phyloP scores from a whole-genome alignment of 2,329 filamentous ascomycete species.

The Aspergillus vadensis region DNA sequence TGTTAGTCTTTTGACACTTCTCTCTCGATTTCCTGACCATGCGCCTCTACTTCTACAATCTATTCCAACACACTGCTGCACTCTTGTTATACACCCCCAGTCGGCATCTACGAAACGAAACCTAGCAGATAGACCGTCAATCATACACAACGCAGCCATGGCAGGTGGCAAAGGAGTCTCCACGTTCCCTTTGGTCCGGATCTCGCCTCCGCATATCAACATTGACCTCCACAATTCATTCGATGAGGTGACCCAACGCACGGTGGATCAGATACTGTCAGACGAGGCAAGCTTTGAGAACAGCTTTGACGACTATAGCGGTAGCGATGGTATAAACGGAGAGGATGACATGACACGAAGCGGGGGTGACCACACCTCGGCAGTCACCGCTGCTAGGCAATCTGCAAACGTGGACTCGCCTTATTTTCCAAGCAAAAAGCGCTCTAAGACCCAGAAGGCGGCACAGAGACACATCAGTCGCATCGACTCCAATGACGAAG shows the following conservation, averaged over 20 bases:
- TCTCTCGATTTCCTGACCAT: not conserved
- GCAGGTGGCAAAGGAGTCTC: not conserved
- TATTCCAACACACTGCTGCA: not conserved
- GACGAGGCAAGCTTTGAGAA: slow-evolving; percentile 27
- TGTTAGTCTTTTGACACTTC: slow-evolving; percentile 1
- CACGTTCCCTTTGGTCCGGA: not conserved
- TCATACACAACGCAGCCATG: not conserved
- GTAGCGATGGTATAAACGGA: slow-evolving; percentile 1
- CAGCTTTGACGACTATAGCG: slow-evolving; percentile 18
- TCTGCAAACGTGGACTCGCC: slow-evolving; percentile 5
- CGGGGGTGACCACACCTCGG: not conserved
- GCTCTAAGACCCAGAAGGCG: not conserved
- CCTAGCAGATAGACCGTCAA: not conserved
- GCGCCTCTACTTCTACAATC: not conserved
- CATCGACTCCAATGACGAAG: slow-evolving; percentile 10
- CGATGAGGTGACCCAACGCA: slow-evolving; percentile 16
- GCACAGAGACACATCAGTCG: slow-evolving; percentile 7
- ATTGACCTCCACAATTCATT: slow-evolving; percentile 26
- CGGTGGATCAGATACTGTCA: slow-evolving; percentile 28
- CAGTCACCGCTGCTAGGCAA: not conserved
- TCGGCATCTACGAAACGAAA: not conserved
- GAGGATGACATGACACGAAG: not conserved
- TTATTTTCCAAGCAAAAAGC: slow-evolving; percentile 10
- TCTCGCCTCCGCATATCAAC: slow-evolving; percentile 21
- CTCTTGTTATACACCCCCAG: not conserved